A percentile compares a stretch with the other conserved stretches of the same genome.
phyloP scores from a whole-genome alignment of 148 eudicot species.

The Amaranthus hypochondriacus region DNA sequence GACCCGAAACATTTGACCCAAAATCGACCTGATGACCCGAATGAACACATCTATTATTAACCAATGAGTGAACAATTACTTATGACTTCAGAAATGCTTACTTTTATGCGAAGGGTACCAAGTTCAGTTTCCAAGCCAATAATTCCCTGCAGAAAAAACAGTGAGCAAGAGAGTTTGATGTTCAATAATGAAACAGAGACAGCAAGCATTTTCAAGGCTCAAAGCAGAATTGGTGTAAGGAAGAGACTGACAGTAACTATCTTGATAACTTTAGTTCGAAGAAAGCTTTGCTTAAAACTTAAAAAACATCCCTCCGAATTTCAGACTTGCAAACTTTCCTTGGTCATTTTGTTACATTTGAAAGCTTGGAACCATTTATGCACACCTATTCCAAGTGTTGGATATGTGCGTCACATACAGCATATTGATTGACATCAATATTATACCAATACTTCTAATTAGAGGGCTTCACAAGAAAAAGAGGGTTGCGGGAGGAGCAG shows the following conservation, averaged over 20 bases:
- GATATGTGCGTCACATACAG: background rate
- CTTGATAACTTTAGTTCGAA: background rate
- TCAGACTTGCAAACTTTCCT: background rate
- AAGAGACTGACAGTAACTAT: background rate
- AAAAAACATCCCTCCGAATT: background rate
- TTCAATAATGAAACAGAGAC: background rate
- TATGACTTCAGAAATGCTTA: conserved; percentile 22
- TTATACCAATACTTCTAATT: background rate
- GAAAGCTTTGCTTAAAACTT: background rate
- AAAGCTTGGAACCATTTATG: background rate
- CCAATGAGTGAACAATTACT: background rate
- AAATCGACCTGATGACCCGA: no score
- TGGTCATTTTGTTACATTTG: background rate
- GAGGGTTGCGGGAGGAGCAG: background rate
- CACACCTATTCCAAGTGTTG: background rate
- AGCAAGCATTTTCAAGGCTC: background rate
- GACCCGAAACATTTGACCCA: no score
- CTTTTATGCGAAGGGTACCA: conserved; percentile 84
- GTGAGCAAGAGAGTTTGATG: conserved; percentile 5
- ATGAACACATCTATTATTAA: no score
- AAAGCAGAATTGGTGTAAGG: conserved; percentile 1
- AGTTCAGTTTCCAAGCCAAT: conserved; percentile 71
- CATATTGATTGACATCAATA: background rate
- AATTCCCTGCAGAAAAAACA: conserved; percentile 57
- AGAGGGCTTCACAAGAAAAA: background rate